phyloP scores from a whole-genome alignment of 805 yeast species.

The Wickerhamomyces strasburgensis region DNA sequence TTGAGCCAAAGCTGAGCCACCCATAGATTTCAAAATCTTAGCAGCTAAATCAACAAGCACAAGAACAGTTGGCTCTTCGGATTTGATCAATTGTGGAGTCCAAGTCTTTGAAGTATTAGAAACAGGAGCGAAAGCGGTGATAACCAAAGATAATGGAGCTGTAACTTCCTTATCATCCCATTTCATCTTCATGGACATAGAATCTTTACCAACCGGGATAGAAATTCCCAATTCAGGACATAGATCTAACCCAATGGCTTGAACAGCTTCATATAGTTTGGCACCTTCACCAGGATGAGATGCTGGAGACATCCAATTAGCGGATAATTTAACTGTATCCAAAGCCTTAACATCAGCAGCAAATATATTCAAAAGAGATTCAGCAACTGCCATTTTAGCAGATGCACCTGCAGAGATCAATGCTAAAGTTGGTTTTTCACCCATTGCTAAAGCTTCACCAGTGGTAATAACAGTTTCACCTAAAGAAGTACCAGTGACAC shows the following conservation, averaged over 20 bases:
- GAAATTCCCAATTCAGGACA: slow-evolving; percentile 90
- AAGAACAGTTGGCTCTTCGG: slow-evolving; percentile 50
- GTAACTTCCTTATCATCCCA: slow-evolving; percentile 92
- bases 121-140: slow-evolving; percentile 91
- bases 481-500: slow-evolving; percentile 87
- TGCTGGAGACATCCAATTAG: slow-evolving; percentile 99
- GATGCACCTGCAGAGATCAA: slow-evolving; percentile 84
- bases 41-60: slow-evolving; percentile 77
- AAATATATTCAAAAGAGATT: slow-evolving; percentile 77
- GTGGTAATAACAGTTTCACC: slow-evolving; percentile 66
- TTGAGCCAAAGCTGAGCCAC: slow-evolving; percentile 94
- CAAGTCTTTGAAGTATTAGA: slow-evolving; percentile 81
- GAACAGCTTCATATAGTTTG: slow-evolving; percentile 92
- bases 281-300: slow-evolving; percentile 93
- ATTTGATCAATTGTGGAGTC: slow-evolving; percentile 77
- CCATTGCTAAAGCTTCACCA: slow-evolving; percentile 99
- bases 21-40: slow-evolving; percentile 52
- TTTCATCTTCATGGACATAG: slow-evolving; percentile 98
- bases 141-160: slow-evolving; percentile 87
- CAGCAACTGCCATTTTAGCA: slow-evolving; percentile 94
- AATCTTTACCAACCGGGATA: slow-evolving; percentile 98
- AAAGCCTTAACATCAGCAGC: slow-evolving; percentile 85
- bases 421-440: slow-evolving; percentile 91
- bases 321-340: slow-evolving; percentile 77
- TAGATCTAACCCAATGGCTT: slow-evolving; percentile 89